Evolutionary conservation across 1,284 basidiomycete species (phyloP), one percentile per base, ranked within the genome.

Genomic region (Puccinia novopanici): DNA sequence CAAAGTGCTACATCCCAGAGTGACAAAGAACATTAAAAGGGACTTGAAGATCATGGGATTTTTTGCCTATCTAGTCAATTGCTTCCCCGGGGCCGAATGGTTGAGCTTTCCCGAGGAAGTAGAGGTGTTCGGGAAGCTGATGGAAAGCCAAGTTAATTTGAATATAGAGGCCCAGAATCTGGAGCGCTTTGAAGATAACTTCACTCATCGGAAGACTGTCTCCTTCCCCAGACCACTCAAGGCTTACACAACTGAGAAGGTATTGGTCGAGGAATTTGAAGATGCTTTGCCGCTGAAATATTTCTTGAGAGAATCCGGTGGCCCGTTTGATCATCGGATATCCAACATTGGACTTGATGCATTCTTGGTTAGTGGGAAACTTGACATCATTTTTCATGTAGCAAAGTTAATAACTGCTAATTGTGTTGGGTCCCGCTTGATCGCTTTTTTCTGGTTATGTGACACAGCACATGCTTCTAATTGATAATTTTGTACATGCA

Each of bases 401-500:
- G 12, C 0, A 12, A 45, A n/a, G 30, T 10, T 45, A 27, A 57
- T 59, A 54, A 74, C 54, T 27, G 19, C 45, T 42, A 22, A 48
- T 6, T n/a, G 5, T 40, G 30, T 40, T 24, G 19, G 12, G 8
- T 42, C 37, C 17, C 30, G 30, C 52, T 50, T 63, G 76, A 37
- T 81, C 77, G 37, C 79, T 34, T 50, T 59, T 52, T 74, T 17
- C 17, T 30, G 27, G 81, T 34, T n/a, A 81, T 75, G 82, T 83
- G 24, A 63, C 3, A 54, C 37, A 95, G 93, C 94, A 98, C 87
- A 99, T 99, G 96, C 90, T 99, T 30, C 88, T 99, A 0, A 88
- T 99, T 67, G 96, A 99, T 87, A 99, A 99, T 86, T 99, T 98
- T 86, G 95, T 96, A 1, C 96, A 99, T 86, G 91, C 95, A 3